Evolutionary conservation across 805 yeast species (phyloP), one percentile per base, ranked within the genome.

Genomic region (Candida alai): DNA sequence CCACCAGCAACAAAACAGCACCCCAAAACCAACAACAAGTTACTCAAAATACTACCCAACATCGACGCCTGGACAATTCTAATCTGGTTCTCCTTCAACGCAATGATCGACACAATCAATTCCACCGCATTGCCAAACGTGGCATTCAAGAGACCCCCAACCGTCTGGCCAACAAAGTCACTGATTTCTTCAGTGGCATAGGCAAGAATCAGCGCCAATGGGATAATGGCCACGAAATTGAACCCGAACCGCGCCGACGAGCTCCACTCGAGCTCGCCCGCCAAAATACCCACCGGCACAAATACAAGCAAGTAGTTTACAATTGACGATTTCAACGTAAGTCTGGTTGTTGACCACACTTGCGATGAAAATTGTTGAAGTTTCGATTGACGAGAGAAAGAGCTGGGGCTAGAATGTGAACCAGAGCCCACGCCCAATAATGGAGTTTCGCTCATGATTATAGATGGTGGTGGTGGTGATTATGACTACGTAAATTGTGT

Each of bases 51-150:
- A 34, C 95, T 83, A 20, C 98, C 98, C 38, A 93, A 73, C 97
- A 93, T 90, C 14, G 95, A 84, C 2, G 97, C 95, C 62, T 93
- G 97, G 19, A 93, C 97, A 51, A 93, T 89, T 43, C 95, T 74
- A 33, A 93, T 78, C 61, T 93, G 97, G 46, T 86, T 84, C 28
- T 84, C 82, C 46, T 64, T 70, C 49, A 93, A 69, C 1, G 98
- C 98, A 47, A 93, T 87, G 18, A 93, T 68, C 2, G 96, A 84
- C 22, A 93, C 97, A 58, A 93, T 93, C 40, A 93, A 77, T 64
- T 93, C 98, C 15, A 93, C 96, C 2, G 97, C 97, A 58, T 93
- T 93, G 39, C 98, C 98, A 56, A 93, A 86, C 7, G 97, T 89
- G 2, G 98, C 98, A 62, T 93, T 93, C 51, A 93, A 70, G 43